Evolutionary conservation across 2,329 filamentous ascomycete species (phyloP).

Genomic region (Epicoccum sorghinum): DNA sequence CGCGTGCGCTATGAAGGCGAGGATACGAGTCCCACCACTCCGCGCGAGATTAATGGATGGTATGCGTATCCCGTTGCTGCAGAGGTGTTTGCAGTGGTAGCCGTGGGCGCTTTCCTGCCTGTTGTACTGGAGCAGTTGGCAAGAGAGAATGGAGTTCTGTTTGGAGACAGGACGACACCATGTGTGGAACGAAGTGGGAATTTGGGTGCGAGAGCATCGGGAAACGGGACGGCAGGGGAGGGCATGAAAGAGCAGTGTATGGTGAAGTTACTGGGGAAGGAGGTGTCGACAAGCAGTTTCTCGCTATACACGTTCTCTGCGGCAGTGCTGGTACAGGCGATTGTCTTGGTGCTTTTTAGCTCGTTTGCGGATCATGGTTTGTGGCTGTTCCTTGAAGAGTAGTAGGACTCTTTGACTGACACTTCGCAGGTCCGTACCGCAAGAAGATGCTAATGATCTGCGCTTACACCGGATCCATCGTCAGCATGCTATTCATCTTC

Average conservation of each 20-base stretch:
- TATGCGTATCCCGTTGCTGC: constrained; percentile 90
- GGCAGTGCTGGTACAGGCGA: constrained; percentile 82
- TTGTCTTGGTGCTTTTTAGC: constrained; percentile 91
- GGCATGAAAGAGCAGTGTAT: constrained; percentile 67
- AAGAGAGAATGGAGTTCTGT: constrained; percentile 82
- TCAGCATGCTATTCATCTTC: constrained; percentile 82
- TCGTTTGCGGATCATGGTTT: constrained; percentile 87
- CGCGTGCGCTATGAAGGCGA: constrained; percentile 34
- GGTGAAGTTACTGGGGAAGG: constrained; percentile 74
- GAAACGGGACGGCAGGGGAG: constrained; percentile 21
- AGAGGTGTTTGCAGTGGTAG: constrained; percentile 92
- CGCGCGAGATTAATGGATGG: constrained; percentile 83
- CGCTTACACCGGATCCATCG: constrained; percentile 76
- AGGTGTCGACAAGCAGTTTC: constrained; percentile 91
- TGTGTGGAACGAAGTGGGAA: constrained; percentile 64
- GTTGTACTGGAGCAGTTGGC: constrained; percentile 90
- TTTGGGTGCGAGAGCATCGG: constrained; percentile 13
- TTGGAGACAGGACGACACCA: constrained; percentile 74
- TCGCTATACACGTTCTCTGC: constrained; percentile 95
- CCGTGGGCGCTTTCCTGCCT: constrained; percentile 83
- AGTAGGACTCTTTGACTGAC: background rate
- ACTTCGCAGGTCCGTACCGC: constrained; percentile 62
- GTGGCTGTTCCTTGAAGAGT: constrained; percentile 34
- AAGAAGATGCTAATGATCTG: constrained; percentile 84
- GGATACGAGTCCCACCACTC: constrained; percentile 73